Evolutionary conservation across 306 rosid genomes (phyloP).

Genomic region (Citrullus colocynthis): DNA sequence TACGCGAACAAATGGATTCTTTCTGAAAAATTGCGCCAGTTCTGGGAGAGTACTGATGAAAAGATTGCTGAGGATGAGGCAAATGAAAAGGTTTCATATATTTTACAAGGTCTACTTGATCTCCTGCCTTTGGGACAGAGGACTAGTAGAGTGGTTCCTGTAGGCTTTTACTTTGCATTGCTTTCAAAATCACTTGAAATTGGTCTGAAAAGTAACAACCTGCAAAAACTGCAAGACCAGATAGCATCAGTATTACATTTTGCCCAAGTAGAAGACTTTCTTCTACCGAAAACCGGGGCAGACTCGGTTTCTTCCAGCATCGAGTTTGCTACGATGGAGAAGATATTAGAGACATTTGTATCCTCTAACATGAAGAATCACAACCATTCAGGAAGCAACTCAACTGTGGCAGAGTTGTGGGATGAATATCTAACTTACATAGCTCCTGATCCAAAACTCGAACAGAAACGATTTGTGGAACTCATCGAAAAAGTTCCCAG

Average conservation of each 20-base stretch:
- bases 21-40: constrained; percentile 33
- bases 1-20: constrained; percentile 69
- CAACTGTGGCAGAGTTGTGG: constrained; percentile 56
- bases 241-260: constrained; percentile 48
- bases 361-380: constrained; percentile 32
- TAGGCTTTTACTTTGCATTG: constrained; percentile 68
- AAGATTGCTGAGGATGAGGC: constrained; percentile 20
- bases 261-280: constrained; percentile 50
- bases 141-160: constrained; percentile 51
- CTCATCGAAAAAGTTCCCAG: constrained; percentile 60
- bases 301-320: constrained; percentile 35
- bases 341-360: constrained; percentile 37
- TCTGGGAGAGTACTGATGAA: constrained; percentile 35
- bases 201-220: constrained; percentile 25
- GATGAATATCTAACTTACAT: constrained; percentile 51
- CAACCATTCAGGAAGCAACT: constrained; percentile 25
- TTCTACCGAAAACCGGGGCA: constrained; percentile 30
- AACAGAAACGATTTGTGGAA: constrained; percentile 51
- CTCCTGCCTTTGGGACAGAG: constrained; percentile 48
- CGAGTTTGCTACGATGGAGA: constrained; percentile 61
- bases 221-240: constrained; percentile 41
- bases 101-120: constrained; percentile 63
- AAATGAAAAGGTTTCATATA: constrained; percentile 20
- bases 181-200: constrained; percentile 58
- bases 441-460: constrained; percentile 39